These are phyloP conservation scores for Climacium dendroides DNA, from an alignment of 225 moss, liverwort and hornwort genomes.

Conservation along the genomic window DNA sequence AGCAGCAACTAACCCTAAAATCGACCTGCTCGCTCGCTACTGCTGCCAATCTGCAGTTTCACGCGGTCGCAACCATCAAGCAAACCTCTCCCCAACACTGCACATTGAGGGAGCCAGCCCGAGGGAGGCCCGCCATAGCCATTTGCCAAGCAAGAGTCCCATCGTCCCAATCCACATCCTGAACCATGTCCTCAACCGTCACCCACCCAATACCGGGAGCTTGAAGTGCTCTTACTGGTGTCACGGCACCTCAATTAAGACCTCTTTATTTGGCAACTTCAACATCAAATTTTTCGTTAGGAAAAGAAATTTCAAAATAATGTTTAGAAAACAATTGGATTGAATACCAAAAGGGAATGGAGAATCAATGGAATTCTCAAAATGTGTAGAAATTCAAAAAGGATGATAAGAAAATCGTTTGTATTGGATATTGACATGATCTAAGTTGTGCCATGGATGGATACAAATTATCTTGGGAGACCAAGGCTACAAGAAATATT, in stretches of 20 bases:
- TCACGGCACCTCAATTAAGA: not conserved
- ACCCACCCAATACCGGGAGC: not conserved
- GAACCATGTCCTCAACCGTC: not conserved
- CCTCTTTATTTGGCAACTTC: not conserved
- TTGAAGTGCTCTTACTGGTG: not conserved
- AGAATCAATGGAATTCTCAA: fast-evolving
- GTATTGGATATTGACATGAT: fast-evolving
- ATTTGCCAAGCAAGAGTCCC: not conserved
- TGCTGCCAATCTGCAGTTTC: not conserved
- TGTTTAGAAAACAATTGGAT: not conserved
- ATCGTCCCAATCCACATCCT: slow-evolving; percentile 8
- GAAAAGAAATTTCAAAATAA: not conserved
- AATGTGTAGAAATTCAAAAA: fast-evolving
- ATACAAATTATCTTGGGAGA: fast-evolving
- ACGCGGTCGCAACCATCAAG: not conserved
- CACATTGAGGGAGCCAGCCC: not conserved
- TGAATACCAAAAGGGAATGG: fast-evolving
- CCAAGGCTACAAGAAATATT: fast-evolving
- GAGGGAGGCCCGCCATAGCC: not conserved
- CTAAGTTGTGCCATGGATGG: fast-evolving
- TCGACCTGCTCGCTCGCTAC: not conserved
- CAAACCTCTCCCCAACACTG: not conserved
- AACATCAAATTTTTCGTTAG: not conserved
- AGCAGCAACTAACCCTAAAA: not conserved
- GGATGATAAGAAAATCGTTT: fast-evolving